These are phyloP conservation scores for Coelomomyces lativittatus DNA, from an alignment of 371 early-diverging fungal species.

Conservation along the genomic window DNA sequence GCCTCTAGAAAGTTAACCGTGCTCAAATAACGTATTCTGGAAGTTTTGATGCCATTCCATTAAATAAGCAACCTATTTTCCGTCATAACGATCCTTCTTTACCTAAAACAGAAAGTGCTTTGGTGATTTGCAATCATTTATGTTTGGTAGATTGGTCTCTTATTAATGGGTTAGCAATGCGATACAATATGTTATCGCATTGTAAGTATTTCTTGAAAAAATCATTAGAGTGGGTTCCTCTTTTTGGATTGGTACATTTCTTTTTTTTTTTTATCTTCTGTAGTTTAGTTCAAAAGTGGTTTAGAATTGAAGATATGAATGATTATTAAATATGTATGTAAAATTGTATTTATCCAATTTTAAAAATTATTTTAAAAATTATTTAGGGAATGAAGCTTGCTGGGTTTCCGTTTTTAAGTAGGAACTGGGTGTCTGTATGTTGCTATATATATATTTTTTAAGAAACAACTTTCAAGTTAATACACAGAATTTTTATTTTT, in stretches of 20 bases:
- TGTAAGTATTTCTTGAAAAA: slow-evolving; percentile 61
- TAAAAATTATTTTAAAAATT: background rate
- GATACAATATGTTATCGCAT: slow-evolving; percentile 42
- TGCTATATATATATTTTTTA: background rate
- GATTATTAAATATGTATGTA: too few species aligned
- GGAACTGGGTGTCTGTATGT: slow-evolving; percentile 34
- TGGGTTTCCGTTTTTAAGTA: slow-evolving; percentile 48
- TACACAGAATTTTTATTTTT: background rate
- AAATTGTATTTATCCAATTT: too few species aligned
- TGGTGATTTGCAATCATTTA: slow-evolving; percentile 45
- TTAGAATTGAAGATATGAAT: background rate
- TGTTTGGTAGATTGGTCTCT: slow-evolving; percentile 48
- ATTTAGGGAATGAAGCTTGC: slow-evolving; percentile 22
- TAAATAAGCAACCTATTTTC: background rate
- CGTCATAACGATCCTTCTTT: background rate
- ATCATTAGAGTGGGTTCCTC: slow-evolving; percentile 40
- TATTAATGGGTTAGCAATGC: slow-evolving; percentile 40
- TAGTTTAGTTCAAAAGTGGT: background rate
- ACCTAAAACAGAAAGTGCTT: slow-evolving; percentile 32
- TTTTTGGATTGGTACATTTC: background rate
- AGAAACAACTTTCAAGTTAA: too few species aligned
- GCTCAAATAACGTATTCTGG: slow-evolving; percentile 46
- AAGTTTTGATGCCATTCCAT: slow-evolving; percentile 7
- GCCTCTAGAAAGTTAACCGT: too few species aligned
- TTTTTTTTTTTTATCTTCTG: background rate